A percentile compares a stretch with the other conserved stretches of the same genome.
Conservation (phyloP, 1,284 basidiomycete species). For the Taiwanofungus camphoratus region DNA sequence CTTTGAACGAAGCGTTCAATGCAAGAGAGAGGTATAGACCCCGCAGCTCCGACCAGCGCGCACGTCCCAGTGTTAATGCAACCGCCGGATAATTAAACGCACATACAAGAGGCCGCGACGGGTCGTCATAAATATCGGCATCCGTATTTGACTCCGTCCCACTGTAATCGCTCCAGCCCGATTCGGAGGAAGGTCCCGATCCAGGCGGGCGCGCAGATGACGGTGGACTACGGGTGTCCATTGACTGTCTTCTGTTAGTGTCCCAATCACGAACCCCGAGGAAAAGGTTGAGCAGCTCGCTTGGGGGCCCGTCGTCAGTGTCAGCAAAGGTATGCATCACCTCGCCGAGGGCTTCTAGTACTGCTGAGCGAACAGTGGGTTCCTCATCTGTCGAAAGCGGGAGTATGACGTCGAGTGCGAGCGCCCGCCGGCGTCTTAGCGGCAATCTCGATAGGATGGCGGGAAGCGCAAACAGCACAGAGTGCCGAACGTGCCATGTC, state of each 20-base stretch:
- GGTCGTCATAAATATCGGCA: constrained; percentile 36
- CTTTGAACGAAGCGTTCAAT: constrained; percentile 51
- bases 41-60: constrained; percentile 76
- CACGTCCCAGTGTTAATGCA: constrained; percentile 73
- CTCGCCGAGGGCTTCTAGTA: constrained; percentile 89
- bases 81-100: constrained; percentile 97
- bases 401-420: constrained; percentile 60
- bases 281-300: constrained; percentile 74
- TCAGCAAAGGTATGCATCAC: constrained; percentile 82
- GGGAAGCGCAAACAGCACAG: constrained; percentile 83
- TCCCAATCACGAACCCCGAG: constrained; percentile 25
- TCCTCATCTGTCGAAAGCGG: constrained; percentile 66
- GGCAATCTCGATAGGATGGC: constrained; percentile 68
- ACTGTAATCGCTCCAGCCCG: constrained; percentile 20
- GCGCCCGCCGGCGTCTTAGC: constrained; percentile 44
- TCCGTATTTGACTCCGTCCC: constrained; percentile 16
- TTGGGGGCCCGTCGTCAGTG: constrained; percentile 65
- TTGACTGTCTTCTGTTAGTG: constrained; percentile 2
- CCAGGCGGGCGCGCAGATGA: neutral
- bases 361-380: constrained; percentile 71
- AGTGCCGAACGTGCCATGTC: constrained; percentile 85
- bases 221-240: neutral
- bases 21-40: constrained; percentile 65
- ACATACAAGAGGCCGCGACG: constrained; percentile 79
- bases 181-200: constrained; percentile 2